Evolutionary conservation across 176 grass and related monocot species (phyloP).

Genomic region (Areca catechu): DNA sequence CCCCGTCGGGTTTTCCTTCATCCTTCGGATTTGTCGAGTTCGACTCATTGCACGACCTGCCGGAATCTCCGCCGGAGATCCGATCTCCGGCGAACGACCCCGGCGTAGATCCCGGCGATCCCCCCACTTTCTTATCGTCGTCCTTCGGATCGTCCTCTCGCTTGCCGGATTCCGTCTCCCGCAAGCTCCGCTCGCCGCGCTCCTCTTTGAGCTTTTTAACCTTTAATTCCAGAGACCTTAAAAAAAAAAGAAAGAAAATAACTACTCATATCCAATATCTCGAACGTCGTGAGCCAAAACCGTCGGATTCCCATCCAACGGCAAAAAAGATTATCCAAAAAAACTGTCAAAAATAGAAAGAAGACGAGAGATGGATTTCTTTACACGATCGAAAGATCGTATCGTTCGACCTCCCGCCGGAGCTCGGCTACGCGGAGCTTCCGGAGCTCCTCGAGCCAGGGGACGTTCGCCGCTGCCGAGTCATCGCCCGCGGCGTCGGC

Average conservation of each 20-base stretch:
- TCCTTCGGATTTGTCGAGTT: slow-evolving; percentile 72
- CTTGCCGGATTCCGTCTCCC: not conserved
- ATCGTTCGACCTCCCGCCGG: slow-evolving; percentile 67
- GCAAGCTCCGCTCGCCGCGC: slow-evolving; percentile 32
- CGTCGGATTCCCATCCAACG: slow-evolving; percentile 31
- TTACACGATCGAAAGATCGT: slow-evolving; percentile 94
- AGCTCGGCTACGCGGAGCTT: slow-evolving; percentile 71
- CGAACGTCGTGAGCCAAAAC: not conserved
- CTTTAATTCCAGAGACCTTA: slow-evolving; percentile 77
- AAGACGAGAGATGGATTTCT: not conserved
- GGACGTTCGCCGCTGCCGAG: slow-evolving; percentile 9
- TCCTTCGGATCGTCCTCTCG: slow-evolving; percentile 14
- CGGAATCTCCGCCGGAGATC: slow-evolving; percentile 44
- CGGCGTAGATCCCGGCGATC: slow-evolving; percentile 8
- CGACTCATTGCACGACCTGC: slow-evolving; percentile 69
- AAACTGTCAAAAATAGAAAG: not conserved
- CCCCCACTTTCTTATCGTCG: slow-evolving; percentile 2
- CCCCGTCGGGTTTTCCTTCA: slow-evolving; percentile 5
- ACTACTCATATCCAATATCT: slow-evolving; percentile 2
- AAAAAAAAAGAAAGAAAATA: slow-evolving; percentile 7
- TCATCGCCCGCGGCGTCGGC: slow-evolving; percentile 11
- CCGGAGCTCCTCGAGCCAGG: slow-evolving; percentile 71
- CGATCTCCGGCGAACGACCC: slow-evolving; percentile 28
- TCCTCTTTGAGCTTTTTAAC: slow-evolving; percentile 67
- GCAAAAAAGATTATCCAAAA: slow-evolving; percentile 6